phyloP scores from a whole-genome alignment of 2,329 filamentous ascomycete species.

The Thielaviopsis musarum region DNA sequence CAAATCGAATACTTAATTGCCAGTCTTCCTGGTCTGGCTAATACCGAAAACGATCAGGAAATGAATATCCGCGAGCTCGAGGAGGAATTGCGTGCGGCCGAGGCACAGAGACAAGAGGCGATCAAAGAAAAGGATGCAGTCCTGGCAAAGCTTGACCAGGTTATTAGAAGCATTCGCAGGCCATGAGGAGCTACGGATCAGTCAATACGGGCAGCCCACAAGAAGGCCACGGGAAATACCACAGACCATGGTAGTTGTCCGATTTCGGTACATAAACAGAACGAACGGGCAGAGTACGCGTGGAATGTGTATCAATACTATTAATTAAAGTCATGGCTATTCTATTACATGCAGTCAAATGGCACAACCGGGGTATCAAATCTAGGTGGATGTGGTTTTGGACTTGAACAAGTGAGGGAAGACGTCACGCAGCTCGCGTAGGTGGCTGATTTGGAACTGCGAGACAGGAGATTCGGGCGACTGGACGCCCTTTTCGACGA shows the following conservation, averaged over 20 bases:
- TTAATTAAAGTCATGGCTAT: not conserved
- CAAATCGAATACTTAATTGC: conserved; percentile 67
- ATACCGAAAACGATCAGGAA: conserved; percentile 62
- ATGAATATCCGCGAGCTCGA: conserved; percentile 47
- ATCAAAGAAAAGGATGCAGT: conserved; percentile 47
- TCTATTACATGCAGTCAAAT: not conserved
- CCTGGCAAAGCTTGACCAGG: conserved; percentile 39
- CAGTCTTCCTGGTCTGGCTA: conserved; percentile 58
- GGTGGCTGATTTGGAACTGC: conserved; percentile 55
- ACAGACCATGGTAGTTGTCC: not conserved
- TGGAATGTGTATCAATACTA: not conserved
- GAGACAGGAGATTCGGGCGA: conserved; percentile 48
- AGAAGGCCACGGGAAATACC: no score
- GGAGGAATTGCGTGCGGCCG: conserved; percentile 45
- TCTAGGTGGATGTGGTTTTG: not conserved
- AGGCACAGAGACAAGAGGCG: conserved; percentile 44
- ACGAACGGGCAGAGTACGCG: not conserved
- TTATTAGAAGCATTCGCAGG: conserved; percentile 42
- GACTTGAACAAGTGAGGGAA: conserved; percentile 80
- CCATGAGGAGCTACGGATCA: conserved; percentile 25
- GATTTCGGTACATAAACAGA: not conserved
- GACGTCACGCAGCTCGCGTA: conserved; percentile 56
- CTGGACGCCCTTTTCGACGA: conserved; percentile 60
- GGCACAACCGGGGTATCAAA: not conserved
- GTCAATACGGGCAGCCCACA: no score